Conservation (phyloP, 352 stramenopile species). For the Paralagenidium karlingii region DNA sequence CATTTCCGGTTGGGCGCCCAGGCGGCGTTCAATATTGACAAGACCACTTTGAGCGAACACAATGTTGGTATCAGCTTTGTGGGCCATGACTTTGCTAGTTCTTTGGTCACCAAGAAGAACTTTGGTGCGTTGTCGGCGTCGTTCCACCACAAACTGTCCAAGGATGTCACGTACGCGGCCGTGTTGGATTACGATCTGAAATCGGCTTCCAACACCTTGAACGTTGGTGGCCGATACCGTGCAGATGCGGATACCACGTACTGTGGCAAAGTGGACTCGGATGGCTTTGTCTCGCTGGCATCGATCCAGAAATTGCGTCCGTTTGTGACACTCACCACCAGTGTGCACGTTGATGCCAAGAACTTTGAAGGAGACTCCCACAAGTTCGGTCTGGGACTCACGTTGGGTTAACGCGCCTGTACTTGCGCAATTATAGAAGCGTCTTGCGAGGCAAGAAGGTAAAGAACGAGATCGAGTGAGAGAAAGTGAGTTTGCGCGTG, state of each 20-base stretch:
- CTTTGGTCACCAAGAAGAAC: constrained; percentile 74
- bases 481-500: too few species aligned
- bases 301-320: constrained; percentile 70
- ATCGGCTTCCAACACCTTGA: constrained; percentile 66
- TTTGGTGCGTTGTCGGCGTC: constrained; percentile 58
- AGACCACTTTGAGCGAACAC: constrained; percentile 66
- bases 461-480: too few species aligned
- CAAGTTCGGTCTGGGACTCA: constrained; percentile 76
- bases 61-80: constrained; percentile 63
- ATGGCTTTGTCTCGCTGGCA: constrained; percentile 65
- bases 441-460: too few species aligned
- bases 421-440: too few species aligned
- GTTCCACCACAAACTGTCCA: constrained; percentile 74
- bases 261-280: constrained; percentile 72
- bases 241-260: constrained; percentile 65
- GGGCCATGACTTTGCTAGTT: constrained; percentile 50
- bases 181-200: constrained; percentile 79
- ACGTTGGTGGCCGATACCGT: constrained; percentile 66
- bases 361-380: constrained; percentile 77
- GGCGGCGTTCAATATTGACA: constrained; percentile 69
- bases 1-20: constrained; percentile 56
- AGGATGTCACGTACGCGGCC: constrained; percentile 62
- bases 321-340: constrained; percentile 59
- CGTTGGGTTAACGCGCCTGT: constrained; percentile 72
- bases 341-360: constrained; percentile 74